phyloP scores from a whole-genome alignment of 2,329 filamentous ascomycete genomes.

The Verticillium longisporum region DNA sequence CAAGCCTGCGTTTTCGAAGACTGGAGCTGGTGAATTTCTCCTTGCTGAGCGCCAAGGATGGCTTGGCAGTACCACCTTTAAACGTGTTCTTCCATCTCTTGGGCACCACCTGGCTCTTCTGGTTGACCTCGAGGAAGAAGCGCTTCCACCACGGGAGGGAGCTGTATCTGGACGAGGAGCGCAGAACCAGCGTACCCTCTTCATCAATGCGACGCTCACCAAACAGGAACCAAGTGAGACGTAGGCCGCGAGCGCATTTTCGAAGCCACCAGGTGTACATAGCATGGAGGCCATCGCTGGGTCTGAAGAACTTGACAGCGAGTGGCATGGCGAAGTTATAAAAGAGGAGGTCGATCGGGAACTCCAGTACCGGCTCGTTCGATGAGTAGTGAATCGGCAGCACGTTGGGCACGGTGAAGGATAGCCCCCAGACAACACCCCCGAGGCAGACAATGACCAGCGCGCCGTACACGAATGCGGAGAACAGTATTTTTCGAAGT shows the following conservation, averaged over 20 bases:
- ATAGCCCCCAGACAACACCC: conserved; percentile 90
- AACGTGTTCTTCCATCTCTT: conserved; percentile 54
- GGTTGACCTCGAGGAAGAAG: conserved; percentile 39
- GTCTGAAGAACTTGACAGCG: conserved; percentile 75
- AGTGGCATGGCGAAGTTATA: conserved; percentile 96
- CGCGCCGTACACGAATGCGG: conserved; percentile 89
- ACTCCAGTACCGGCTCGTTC: conserved; percentile 86
- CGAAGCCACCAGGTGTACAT: conserved; percentile 98
- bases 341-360: conserved; percentile 87
- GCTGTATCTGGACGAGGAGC: conserved; percentile 21
- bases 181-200: conserved; percentile 59
- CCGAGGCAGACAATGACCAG: conserved; percentile 89
- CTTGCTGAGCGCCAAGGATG: conserved; percentile 24
- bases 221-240: conserved; percentile 90
- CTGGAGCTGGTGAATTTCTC: conserved; percentile 29
- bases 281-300: conserved; percentile 72
- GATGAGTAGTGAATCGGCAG: conserved; percentile 92
- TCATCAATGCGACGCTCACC: conserved; percentile 76
- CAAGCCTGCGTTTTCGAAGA: conserved; percentile 35
- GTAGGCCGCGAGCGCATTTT: conserved; percentile 69
- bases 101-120: conserved; percentile 34
- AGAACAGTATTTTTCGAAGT: conserved; percentile 92
- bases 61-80: conserved; percentile 38
- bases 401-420: conserved; percentile 59
- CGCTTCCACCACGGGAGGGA: conserved; percentile 30